These are phyloP conservation scores for Zoysia japonica DNA, from an alignment of 176 grass and related monocot genomes.

Conservation along the genomic window DNA sequence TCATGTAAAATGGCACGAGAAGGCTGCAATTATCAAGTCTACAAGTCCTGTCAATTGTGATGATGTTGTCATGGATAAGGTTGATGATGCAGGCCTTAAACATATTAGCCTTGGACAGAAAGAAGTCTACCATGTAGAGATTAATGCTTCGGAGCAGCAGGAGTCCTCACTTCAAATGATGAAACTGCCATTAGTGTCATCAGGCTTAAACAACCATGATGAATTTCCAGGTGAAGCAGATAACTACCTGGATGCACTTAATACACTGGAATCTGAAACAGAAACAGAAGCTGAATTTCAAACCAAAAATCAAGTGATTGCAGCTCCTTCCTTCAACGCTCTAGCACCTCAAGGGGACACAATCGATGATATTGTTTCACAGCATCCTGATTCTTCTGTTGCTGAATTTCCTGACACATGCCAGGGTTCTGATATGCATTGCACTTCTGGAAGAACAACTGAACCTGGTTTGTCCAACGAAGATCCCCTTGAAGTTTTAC, in stretches of 20 bases:
- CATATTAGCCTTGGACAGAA: slow-evolving; percentile 35
- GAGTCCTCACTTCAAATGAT: slow-evolving; percentile 52
- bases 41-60: slow-evolving; percentile 70
- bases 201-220: slow-evolving; percentile 53
- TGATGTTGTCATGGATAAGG: slow-evolving; percentile 64
- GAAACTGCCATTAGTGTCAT: slow-evolving; percentile 48
- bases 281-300: slow-evolving; percentile 70
- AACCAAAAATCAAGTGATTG: slow-evolving; percentile 56
- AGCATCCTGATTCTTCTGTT: slow-evolving; percentile 45
- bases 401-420: slow-evolving; percentile 35
- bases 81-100: slow-evolving; percentile 45
- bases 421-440: slow-evolving; percentile 4
- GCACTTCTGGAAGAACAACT: slow-evolving; percentile 30
- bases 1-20: slow-evolving; percentile 82
- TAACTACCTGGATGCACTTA: slow-evolving; percentile 91
- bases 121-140: slow-evolving; percentile 31
- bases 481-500: slow-evolving; percentile 44
- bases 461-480: slow-evolving; percentile 47
- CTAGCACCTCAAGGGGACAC: slow-evolving; percentile 29
- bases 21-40: slow-evolving; percentile 64
- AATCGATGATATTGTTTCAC: slow-evolving; percentile 36
- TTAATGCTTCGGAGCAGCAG: slow-evolving; percentile 45
- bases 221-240: slow-evolving; percentile 76
- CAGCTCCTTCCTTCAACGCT: slow-evolving; percentile 35
- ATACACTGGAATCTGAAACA: slow-evolving; percentile 88